A percentile compares a stretch with the other conserved stretches of the same genome.
Conservation (phyloP, 169 alveolate genomes). For the Plasmodium gallinaceum region DNA sequence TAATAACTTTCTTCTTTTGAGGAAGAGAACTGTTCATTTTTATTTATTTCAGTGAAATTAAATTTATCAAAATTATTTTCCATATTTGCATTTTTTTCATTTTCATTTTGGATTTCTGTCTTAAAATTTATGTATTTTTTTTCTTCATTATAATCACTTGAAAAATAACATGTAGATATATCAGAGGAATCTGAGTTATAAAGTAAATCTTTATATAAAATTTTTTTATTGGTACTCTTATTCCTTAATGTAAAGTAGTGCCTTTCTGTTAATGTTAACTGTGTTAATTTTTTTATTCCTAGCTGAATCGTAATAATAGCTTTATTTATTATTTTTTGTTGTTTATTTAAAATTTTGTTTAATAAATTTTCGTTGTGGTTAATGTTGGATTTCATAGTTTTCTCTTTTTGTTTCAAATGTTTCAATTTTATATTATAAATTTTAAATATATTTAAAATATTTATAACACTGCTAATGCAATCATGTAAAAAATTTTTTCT, state of each 20-base stretch:
- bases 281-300: constrained; percentile 68
- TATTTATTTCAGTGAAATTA: not conserved
- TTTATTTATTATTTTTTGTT: constrained; percentile 69
- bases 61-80: not conserved
- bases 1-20: constrained; percentile 10
- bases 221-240: constrained; percentile 30
- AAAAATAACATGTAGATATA: constrained; percentile 68
- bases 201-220: constrained; percentile 37
- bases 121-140: not conserved
- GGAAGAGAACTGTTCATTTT: not conserved
- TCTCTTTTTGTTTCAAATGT: constrained; percentile 67
- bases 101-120: not conserved
- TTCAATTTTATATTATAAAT: constrained; percentile 68
- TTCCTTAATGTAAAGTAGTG: constrained; percentile 64
- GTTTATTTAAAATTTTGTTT: constrained; percentile 30
- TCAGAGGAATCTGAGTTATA: constrained; percentile 70
- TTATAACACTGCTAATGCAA: constrained; percentile 64
- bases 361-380: not conserved
- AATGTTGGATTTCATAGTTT: constrained; percentile 1
- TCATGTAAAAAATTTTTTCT: constrained; percentile 72
- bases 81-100: not conserved
- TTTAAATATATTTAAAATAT: constrained; percentile 68
- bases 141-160: constrained; percentile 46
- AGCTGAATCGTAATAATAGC: constrained; percentile 67
- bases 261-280: constrained; percentile 68